Evolutionary conservation across 805 yeast genomes (phyloP).

Genomic region (Metschnikowia koreensis): DNA sequence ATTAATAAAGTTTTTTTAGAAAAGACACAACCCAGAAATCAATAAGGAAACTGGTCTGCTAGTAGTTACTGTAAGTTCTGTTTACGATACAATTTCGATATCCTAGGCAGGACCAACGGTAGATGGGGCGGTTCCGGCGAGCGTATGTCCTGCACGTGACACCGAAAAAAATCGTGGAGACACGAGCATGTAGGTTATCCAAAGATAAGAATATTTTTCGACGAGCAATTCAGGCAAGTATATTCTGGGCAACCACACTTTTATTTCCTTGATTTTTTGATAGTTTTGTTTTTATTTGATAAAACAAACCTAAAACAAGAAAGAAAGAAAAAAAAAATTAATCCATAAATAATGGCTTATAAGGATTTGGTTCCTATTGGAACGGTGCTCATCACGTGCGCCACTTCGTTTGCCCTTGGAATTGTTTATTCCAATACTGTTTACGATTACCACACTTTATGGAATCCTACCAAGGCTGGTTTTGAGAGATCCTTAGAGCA

Average conservation of each 20-base stretch:
- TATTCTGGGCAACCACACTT: background rate
- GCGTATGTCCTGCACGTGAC: background rate
- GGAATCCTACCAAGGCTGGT: slow-evolving; percentile 52
- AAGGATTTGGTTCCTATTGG: slow-evolving; percentile 48
- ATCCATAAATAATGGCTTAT: slow-evolving; percentile 26
- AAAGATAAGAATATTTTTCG: background rate
- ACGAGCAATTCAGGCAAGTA: background rate
- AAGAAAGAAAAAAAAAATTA: background rate
- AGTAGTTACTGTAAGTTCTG: background rate
- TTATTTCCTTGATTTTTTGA: too few relatives aligned
- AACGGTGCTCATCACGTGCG: slow-evolving; percentile 40
- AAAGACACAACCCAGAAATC: background rate
- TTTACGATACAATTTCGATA: background rate
- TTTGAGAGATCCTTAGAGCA: slow-evolving; percentile 66
- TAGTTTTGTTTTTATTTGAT: too few relatives aligned
- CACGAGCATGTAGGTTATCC: background rate
- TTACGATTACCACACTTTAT: slow-evolving; percentile 75
- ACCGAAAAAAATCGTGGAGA: background rate
- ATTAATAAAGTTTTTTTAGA: too few relatives aligned
- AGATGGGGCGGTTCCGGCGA: background rate
- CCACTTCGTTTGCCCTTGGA: slow-evolving; percentile 80
- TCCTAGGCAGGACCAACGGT: background rate
- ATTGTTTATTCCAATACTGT: slow-evolving; percentile 74
- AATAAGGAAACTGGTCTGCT: background rate
- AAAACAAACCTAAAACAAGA: background rate